Evolutionary conservation across 306 rosid species (phyloP), one percentile per base, ranked within the genome.

Genomic region (Cucurbita ficifolia): DNA sequence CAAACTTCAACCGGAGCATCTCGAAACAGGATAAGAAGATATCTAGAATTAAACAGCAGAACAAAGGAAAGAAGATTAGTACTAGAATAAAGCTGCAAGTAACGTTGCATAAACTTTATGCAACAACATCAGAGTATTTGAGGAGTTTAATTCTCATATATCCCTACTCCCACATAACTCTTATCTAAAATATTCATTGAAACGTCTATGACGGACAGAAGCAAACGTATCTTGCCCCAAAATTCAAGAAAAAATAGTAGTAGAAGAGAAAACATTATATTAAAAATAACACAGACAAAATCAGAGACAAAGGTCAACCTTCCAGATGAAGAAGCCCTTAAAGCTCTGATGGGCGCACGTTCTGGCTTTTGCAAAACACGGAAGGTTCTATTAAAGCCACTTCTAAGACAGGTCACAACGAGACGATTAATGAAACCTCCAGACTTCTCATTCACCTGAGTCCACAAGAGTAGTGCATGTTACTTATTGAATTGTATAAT

Each of bases 1-100:
- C 99, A 95, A 81, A 95, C 97, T 81, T 95, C 99, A 72, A 95
- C 96, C 3, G 99, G 99, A 70, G 99, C 99, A 82, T 95, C 99
- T 58, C 91, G 96, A 80, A 91, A 92, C 96, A 95, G 84, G 80
- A 95, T 85, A 54, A 95, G 86, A 81, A 95, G 97, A 86, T 95
- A 95, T 86, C 99, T 95, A 89, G 79, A 81, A 88, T 60, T 70
- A 76, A 76, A 53, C 19, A 9, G 49, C 64, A 72, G 16, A 17
- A 61, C 7, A 75, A 29, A 40, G n/a, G 11, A 75, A 63, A 62
- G 39, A 13, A 75, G 8, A 36, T 11, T 75, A 75, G 38, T 10
- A 54, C 59, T 24, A 18, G 19, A 46, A 69, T 51, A 14, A 13
- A 48, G 56, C 40, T 68, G 40, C 73, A 68, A 45, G 73, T 12